phyloP scores from a whole-genome alignment of 2,329 filamentous ascomycete species.

The Elsinoe ampelina region DNA sequence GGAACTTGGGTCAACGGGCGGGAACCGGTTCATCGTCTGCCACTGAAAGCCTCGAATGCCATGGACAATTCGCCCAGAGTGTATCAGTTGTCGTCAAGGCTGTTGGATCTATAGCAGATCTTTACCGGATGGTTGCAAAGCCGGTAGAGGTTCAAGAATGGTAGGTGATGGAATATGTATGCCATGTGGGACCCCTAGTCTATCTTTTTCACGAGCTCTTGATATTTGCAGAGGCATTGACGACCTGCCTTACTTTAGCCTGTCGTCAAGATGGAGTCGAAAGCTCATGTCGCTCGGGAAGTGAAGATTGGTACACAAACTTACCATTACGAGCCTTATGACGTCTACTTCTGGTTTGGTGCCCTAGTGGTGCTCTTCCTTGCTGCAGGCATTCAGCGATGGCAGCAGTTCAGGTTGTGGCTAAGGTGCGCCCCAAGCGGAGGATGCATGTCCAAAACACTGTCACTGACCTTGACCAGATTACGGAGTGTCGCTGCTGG shows the following conservation, averaged over 20 bases:
- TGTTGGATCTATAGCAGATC: slow-evolving; percentile 3
- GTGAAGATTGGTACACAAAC: not conserved
- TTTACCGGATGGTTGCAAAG: slow-evolving; percentile 1
- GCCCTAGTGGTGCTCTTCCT: not conserved
- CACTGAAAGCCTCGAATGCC: slow-evolving; percentile 9
- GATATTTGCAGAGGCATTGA: not conserved
- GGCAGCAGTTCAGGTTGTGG: not conserved
- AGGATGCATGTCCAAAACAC: too few species aligned
- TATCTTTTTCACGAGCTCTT: not conserved
- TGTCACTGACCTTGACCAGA: not conserved
- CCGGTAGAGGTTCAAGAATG: not conserved
- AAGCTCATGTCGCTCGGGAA: not conserved
- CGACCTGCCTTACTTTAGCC: not conserved
- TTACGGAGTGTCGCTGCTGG: not conserved
- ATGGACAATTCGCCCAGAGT: slow-evolving; percentile 1
- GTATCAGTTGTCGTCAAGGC: not conserved
- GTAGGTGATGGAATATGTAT: slow-evolving; percentile 4
- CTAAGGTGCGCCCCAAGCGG: not conserved
- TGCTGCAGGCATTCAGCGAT: not conserved
- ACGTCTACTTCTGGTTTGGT: slow-evolving; percentile 12
- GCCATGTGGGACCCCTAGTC: not conserved
- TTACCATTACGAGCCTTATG: slow-evolving; percentile 5
- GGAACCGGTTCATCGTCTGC: slow-evolving; percentile 2
- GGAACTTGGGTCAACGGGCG: not conserved
- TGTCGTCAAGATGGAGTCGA: not conserved